These are phyloP conservation scores for Arthroderma sp. DNA, from an alignment of 2,329 filamentous ascomycete genomes.

Conservation along the genomic window DNA sequence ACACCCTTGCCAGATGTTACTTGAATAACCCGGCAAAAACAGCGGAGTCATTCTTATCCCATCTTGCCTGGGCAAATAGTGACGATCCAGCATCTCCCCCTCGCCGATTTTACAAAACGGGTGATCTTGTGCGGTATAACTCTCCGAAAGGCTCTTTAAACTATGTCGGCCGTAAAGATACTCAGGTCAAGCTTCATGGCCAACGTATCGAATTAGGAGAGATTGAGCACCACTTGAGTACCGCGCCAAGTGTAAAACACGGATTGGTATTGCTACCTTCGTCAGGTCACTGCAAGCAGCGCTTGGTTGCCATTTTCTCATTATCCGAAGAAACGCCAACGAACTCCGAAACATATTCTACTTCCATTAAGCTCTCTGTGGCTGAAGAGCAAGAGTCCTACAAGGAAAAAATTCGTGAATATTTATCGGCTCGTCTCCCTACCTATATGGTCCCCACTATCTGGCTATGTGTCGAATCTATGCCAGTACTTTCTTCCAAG, in stretches of 20 bases:
- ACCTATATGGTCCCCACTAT: slow-evolving; percentile 36
- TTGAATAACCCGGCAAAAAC: slow-evolving; percentile 47
- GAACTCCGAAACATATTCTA: slow-evolving; percentile 2
- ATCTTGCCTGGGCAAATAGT: slow-evolving; percentile 41
- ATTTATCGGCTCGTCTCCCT: slow-evolving; percentile 24
- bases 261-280: slow-evolving; percentile 25
- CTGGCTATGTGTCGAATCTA: slow-evolving; percentile 32
- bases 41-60: slow-evolving; percentile 42
- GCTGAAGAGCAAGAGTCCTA: slow-evolving; percentile 12
- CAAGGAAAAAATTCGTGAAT: slow-evolving; percentile 18
- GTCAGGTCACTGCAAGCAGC: slow-evolving; percentile 21
- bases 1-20: slow-evolving; percentile 51
- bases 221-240: slow-evolving; percentile 31
- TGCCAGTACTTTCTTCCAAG: slow-evolving; percentile 33
- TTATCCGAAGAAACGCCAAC: slow-evolving; percentile 11
- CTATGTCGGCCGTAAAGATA: slow-evolving; percentile 48
- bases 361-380: slow-evolving; percentile 17
- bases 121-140: slow-evolving; percentile 28
- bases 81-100: slow-evolving; percentile 1
- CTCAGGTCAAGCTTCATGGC: slow-evolving; percentile 55
- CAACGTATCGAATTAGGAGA: slow-evolving; percentile 49
- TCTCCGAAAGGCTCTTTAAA: slow-evolving; percentile 23
- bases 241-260: slow-evolving; percentile 21
- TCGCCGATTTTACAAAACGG: slow-evolving; percentile 29
- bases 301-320: slow-evolving; percentile 22